Evolutionary conservation across 164 flowering plant species (phyloP), one percentile per base, ranked within the genome.

Genomic region (Aristolochia californica): DNA sequence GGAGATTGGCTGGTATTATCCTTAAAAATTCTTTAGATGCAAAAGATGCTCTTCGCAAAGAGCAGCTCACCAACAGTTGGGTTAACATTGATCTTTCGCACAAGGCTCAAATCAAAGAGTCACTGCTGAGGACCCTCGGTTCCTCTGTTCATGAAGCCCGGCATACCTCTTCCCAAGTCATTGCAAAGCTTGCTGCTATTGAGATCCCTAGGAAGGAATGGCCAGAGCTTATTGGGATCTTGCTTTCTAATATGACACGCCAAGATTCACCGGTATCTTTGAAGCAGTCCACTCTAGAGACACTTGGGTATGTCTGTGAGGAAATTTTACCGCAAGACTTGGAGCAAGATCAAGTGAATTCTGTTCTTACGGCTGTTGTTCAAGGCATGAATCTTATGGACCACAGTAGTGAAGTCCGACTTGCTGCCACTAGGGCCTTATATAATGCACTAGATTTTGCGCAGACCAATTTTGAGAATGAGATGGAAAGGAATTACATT

Each of bases 401-500:
- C 47, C 74, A 76, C 48, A 72, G 77, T 53, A 45, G 74, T 53
- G 84, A 76, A 38, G 84, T 87, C n/a, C 78, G 95, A n/a, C 86
- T 87, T 62, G 83, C 95, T 20, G 87, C 95, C 25, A 81, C 87
- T 9, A 79, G 63, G 59, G 91, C 95, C 18, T 66, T 87, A 25
- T 80, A 74, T 57, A 84, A 87, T 73, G 95, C 95, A 27, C 74
- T 87, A n/a, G 87, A 74, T 66, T 87, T 87, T 76, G 89, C 91
- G 8, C 85, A 82, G 60, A 77, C 87, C 38, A 87, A 87, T 68
- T 87, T 87, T 67, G 80, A 78, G 52, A 87, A 87, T 76, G 84
- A 83, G 57, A 81, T 83, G 87, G 95, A 87, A 72, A 66, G 91
- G 60, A 75, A 75, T 63, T 87, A 75, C 66, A 84, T 87, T 55